Conservation (phyloP, 23 red algal genomes). For the Porphyridium purpureum region DNA sequence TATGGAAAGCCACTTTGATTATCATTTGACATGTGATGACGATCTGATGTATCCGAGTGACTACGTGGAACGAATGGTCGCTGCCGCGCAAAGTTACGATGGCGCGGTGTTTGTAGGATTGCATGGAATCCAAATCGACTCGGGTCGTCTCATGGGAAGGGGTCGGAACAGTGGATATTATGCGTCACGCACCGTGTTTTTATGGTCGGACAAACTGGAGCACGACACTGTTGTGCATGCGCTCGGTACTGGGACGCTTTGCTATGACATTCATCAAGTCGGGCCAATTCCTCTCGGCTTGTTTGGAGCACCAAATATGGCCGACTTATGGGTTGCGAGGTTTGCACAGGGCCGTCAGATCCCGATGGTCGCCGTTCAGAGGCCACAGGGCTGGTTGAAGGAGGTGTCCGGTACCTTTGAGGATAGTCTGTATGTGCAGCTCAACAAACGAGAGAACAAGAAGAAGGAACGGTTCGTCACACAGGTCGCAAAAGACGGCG, state of each 20-base stretch:
- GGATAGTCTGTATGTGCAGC: slow-evolving; percentile 53
- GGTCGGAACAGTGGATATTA: slow-evolving; percentile 33
- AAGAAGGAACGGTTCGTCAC: no score
- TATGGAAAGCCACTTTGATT: slow-evolving; percentile 15
- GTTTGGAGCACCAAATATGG: slow-evolving; percentile 58
- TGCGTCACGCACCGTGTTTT: slow-evolving; percentile 28
- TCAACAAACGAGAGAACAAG: no score
- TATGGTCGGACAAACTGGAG: slow-evolving; percentile 7
- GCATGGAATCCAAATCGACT: slow-evolving; percentile 41
- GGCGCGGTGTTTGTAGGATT: slow-evolving; percentile 27
- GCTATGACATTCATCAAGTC: slow-evolving; percentile 22
- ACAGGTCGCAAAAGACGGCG: no score
- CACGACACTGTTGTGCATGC: slow-evolving; percentile 32
- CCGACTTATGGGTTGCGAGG: slow-evolving; percentile 64
- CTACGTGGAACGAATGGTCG: slow-evolving; percentile 26
- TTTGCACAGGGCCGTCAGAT: slow-evolving; percentile 14
- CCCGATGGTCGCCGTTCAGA: slow-evolving; percentile 46
- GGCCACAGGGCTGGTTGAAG: slow-evolving; percentile 34
- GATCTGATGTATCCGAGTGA: slow-evolving; percentile 51
- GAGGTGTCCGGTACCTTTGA: slow-evolving; percentile 60
- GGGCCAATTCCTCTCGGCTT: slow-evolving; percentile 12
- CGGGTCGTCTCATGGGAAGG: slow-evolving; percentile 3
- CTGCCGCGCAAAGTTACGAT: not conserved
- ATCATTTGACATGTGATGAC: slow-evolving; percentile 57
- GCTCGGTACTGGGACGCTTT: slow-evolving; percentile 50